Conservation (phyloP, 371 early-diverging fungal genomes). For the Haplosporangium sp. region DNA sequence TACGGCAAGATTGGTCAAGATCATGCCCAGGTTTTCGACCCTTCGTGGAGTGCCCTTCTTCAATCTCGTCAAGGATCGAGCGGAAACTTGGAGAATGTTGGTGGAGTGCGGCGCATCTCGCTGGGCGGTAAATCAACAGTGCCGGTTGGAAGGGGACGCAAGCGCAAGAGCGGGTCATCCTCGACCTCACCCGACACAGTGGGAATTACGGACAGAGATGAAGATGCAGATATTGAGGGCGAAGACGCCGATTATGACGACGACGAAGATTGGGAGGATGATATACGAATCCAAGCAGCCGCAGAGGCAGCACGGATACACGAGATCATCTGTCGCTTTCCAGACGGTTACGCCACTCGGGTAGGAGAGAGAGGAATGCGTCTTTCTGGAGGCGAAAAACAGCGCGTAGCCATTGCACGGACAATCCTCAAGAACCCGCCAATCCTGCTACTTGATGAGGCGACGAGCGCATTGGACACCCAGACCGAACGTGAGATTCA, state of each 20-base stretch:
- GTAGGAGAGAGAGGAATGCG: conserved; percentile 95
- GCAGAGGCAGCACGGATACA: conserved; percentile 89
- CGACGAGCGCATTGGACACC: conserved; percentile 60
- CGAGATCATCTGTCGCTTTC: conserved; percentile 70
- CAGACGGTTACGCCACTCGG: conserved; percentile 87
- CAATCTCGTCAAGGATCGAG: conserved; percentile 10
- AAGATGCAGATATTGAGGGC: conserved; percentile 66
- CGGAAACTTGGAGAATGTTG: conserved; percentile 12
- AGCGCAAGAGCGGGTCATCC: conserved; percentile 6
- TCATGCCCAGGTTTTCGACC: conserved; percentile 41
- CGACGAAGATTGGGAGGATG: conserved; percentile 48
- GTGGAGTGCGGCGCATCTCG: conserved; percentile 12
- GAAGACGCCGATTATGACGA: conserved; percentile 40
- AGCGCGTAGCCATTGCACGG: conserved; percentile 90
- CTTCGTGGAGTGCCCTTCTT: conserved; percentile 7
- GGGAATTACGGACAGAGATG: conserved; percentile 39
- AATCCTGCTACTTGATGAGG: conserved; percentile 83
- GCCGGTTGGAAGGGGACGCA: conserved; percentile 11
- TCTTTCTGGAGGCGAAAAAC: conserved; percentile 95
- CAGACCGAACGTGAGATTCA: conserved; percentile 88
- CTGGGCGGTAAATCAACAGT: conserved; percentile 16
- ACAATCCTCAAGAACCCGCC: conserved; percentile 83
- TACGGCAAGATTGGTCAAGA: conserved; percentile 66
- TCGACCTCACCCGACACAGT: conserved; percentile 11
- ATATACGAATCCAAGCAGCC: conserved; percentile 60